Base-by-base conservation (phyloP, 306 rosid genomes). In the Amphicarpaea edgeworthii region DNA sequence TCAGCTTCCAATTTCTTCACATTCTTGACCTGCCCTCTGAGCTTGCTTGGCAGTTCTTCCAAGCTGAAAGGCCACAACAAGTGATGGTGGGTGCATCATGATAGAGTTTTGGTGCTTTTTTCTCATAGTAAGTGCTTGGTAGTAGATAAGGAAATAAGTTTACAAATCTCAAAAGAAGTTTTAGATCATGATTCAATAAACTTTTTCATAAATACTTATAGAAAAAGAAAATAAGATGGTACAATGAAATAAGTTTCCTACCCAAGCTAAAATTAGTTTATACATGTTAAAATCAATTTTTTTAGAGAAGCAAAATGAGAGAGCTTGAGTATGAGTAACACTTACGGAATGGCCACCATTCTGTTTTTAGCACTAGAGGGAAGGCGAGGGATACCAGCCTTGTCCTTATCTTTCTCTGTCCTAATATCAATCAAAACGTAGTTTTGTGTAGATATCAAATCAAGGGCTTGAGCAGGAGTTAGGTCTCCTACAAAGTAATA, bases 401-500 rank as follows among this genome's bases (percentile, higher is more conserved):
- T 92, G 84, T 89, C 92, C 83, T 96, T 96, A 23, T 96, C 99
- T 72, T 90, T 96, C 85, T 96, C 98, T 1, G 96, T 69, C 79
- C 99, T 81, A 40, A 95, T 89, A 76, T 92, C 97, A 7, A 95
- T 77, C 87, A 92, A 43, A 55, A 86, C 8, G 72, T 88, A 82
- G 72, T 83, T 89, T 77, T 88, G 90, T 20, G 92, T 72, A 0
- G 87, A 89, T 68, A 95, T 15, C 70, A 90, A 76, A 84, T 95
- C 97, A 50, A 95, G 97, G 32, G 99, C 81, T 86, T 95, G 97
- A 77, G 99, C 93, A 74, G 99, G 89, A 7, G 91, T 88, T 26
- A 95, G 89, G 23, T 86, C 92, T 65, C 99, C 99, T 95, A 14
- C 66, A 87, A 61, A 73, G 70, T 40, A 79, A 47, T 12, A 49